Evolutionary conservation across 1,284 basidiomycete genomes (phyloP).

Genomic region (Mycena citricolor): DNA sequence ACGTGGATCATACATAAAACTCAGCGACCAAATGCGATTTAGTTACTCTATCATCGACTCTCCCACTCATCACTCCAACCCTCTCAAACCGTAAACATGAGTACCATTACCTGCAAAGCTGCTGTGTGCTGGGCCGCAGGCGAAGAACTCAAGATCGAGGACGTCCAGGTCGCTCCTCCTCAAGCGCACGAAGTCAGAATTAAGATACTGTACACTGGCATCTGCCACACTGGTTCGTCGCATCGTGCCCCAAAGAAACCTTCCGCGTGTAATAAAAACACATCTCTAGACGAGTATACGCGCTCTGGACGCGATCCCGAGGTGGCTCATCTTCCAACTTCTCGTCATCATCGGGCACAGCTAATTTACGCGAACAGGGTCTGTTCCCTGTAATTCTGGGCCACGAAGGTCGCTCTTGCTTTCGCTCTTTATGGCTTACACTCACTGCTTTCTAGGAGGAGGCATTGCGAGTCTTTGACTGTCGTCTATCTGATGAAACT

Average conservation of each 20-base stretch:
- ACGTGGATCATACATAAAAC: no score
- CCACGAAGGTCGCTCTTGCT: slow-evolving; percentile 89
- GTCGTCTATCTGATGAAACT: slow-evolving; percentile 24
- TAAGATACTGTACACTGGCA: slow-evolving; percentile 88
- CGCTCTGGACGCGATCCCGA: slow-evolving; percentile 96
- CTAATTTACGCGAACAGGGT: slow-evolving; percentile 44
- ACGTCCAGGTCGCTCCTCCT: slow-evolving; percentile 92
- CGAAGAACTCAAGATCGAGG: slow-evolving; percentile 86
- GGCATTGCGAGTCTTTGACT: slow-evolving; percentile 62
- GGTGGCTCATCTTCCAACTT: slow-evolving; percentile 52
- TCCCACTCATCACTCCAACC: no score
- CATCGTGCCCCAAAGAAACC: no score
- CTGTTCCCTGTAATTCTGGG: slow-evolving; percentile 94
- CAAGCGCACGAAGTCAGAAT: slow-evolving; percentile 91
- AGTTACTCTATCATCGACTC: no score
- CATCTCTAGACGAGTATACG: slow-evolving; percentile 96
- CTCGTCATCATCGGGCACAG: slow-evolving; percentile 63
- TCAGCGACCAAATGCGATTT: no score
- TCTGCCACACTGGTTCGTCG: slow-evolving; percentile 99
- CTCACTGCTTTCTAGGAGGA: no score
- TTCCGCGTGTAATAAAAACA: no score
- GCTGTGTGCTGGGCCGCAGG: slow-evolving; percentile 96
- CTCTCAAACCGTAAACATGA: no score
- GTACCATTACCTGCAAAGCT: slow-evolving; percentile 89
- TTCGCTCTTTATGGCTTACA: no score